phyloP scores from a whole-genome alignment of 768 basidiomycete genomes.

The Leccinellum albellum region DNA sequence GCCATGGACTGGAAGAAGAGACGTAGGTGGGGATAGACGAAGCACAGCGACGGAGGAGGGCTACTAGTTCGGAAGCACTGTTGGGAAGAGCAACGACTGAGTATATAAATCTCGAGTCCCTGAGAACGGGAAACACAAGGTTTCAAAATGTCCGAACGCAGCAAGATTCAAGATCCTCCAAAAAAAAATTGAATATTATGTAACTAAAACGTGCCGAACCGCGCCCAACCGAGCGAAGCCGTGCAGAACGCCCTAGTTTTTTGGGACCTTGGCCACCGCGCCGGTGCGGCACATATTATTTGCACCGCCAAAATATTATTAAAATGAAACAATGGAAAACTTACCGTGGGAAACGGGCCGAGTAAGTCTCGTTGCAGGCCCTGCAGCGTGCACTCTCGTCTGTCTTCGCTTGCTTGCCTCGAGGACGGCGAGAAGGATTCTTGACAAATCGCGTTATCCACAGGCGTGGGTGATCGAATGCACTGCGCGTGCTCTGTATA shows the following conservation, averaged over 20 bases:
- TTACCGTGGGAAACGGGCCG: conserved; percentile 26
- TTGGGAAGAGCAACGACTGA: conserved; percentile 1
- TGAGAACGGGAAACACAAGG: conserved; percentile 16
- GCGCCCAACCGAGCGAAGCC: conserved; percentile 20
- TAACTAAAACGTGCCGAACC: conserved; percentile 27
- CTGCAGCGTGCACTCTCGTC: conserved; percentile 13
- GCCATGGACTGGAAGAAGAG: conserved; percentile 23
- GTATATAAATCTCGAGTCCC: conserved; percentile 25
- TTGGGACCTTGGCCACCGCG: conserved; percentile 19
- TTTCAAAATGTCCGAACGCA: conserved; percentile 15
- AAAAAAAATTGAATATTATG: conserved; percentile 12
- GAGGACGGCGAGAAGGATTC: conserved; percentile 29
- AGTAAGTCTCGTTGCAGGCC: conserved; percentile 11
- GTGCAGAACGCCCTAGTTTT: conserved; percentile 10
- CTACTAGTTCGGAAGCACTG: conserved; percentile 18
- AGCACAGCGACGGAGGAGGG: conserved; percentile 2
- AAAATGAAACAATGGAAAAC: conserved; percentile 32
- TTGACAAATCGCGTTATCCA: conserved; percentile 25
- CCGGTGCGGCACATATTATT: conserved; percentile 29
- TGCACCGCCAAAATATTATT: conserved; percentile 24
- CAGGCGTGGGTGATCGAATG: conserved; percentile 19
- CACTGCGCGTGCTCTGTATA: conserved; percentile 5
- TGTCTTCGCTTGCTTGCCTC: conserved; percentile 32
- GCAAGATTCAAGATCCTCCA: conserved; percentile 6
- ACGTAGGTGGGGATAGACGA: conserved; percentile 14